phyloP scores from a whole-genome alignment of 768 basidiomycete genomes.

The Mycena floridula region DNA sequence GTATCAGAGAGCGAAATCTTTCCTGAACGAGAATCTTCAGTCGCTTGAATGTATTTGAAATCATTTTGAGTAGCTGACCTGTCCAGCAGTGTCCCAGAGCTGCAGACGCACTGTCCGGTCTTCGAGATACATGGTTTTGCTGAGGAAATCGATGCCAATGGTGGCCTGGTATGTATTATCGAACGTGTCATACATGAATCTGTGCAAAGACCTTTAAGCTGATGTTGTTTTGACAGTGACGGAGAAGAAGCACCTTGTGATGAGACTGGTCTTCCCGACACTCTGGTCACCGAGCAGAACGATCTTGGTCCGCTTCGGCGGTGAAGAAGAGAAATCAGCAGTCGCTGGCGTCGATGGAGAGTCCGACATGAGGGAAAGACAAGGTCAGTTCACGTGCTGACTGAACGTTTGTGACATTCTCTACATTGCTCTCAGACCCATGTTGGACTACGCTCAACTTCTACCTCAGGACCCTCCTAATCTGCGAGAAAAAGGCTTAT shows the following conservation, averaged over 20 bases:
- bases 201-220: conserved; percentile 22
- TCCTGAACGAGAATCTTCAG: conserved; percentile 46
- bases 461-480: not conserved
- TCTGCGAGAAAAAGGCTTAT: not conserved
- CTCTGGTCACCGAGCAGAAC: conserved; percentile 95
- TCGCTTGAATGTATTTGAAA: not conserved
- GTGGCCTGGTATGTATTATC: conserved; percentile 99
- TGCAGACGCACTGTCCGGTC: conserved; percentile 97
- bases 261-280: conserved; percentile 97
- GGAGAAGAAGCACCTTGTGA: conserved; percentile 66
- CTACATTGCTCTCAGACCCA: no score
- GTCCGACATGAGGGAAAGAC: conserved; percentile 31
- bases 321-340: conserved; percentile 81
- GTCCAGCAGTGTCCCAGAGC: conserved; percentile 97
- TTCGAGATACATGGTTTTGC: conserved; percentile 99
- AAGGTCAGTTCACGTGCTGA: not conserved
- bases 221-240: conserved; percentile 4
- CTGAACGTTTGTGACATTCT: no score
- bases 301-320: conserved; percentile 93
- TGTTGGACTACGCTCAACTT: no score
- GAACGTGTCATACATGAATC: conserved; percentile 99
- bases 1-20: conserved; percentile 94
- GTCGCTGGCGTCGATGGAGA: conserved; percentile 60
- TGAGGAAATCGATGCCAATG: conserved; percentile 98
- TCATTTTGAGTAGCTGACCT: conserved; percentile 40